Base-by-base conservation (phyloP, 495 filamentous ascomycete genomes). In the Tricharina praecox region DNA sequence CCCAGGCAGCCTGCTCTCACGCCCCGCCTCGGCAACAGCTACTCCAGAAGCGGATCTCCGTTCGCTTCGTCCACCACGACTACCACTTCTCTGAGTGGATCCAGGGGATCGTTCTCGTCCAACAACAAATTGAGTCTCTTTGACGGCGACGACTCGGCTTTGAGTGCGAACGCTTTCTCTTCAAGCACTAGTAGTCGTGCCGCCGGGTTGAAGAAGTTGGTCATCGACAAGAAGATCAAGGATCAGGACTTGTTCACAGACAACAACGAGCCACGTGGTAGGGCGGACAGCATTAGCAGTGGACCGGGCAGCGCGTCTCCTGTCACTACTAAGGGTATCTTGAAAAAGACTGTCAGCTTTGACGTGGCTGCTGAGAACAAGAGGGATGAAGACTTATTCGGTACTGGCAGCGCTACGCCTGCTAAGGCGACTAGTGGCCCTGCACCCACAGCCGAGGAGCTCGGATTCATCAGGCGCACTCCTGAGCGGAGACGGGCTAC, bases 301-400 rank as follows among this genome's bases (percentile, higher is more conserved):
- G 62, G 68, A 52, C 21, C 9, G 21, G 21, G 21, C 24, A 18
- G 25, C 24, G 43, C 43, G 13, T n/a, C n/a, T n/a, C n/a, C n/a
- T n/a, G 3, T 7, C 23, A 23, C 10, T 3, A 70, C 70, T 41
- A 69, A 73, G 48, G 72, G 77, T 21, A 74, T 74, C 61, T 64
- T 82, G 51, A 82, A 76, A 56, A 94, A 93, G 66, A 76, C 77
- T 47, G 90, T 95, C 44, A 93, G 84, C 64, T 96, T 96, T 55
- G 84, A 93, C 55, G 74, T 77, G 8, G 68, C 67, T 51, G 67
- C 70, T 13, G 61, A 66, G 2, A 62, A 60, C 8, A 60, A 65
- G 10, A 64, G 53, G 44, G 66, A 67, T 41, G 58, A 65, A 23
- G 62, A 60, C 40, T 62, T 65, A 21, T 59, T 64, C 13, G 65